These are phyloP conservation scores for Umbellularia californica DNA, from an alignment of 164 flowering plant genomes.

Conservation along the genomic window DNA sequence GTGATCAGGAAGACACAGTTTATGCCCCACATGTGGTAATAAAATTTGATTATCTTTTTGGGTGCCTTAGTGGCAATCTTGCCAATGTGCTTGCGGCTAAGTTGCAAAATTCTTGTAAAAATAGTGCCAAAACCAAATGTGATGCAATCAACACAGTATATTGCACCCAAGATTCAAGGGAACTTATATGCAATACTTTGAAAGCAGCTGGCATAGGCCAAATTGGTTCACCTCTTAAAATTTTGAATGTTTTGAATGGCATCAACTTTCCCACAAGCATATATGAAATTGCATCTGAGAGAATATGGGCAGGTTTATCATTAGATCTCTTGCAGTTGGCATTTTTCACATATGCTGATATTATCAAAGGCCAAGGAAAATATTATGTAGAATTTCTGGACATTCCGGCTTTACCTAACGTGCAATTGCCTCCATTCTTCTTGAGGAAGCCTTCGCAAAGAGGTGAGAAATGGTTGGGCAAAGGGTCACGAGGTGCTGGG, in stretches of 20 bases:
- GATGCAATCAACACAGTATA: neutral
- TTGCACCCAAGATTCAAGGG: conserved; percentile 23
- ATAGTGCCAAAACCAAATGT: neutral
- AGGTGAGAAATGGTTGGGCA: conserved; percentile 47
- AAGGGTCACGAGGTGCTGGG: conserved; percentile 24
- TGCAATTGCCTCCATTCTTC: conserved; percentile 58
- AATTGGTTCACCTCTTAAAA: conserved; percentile 23
- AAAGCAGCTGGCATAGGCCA: conserved; percentile 35
- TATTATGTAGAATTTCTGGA: conserved; percentile 40
- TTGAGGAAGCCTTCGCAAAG: conserved; percentile 44
- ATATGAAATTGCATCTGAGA: conserved; percentile 52
- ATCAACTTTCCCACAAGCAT: conserved; percentile 49
- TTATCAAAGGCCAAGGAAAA: conserved; percentile 24
- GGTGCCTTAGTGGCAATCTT: conserved; percentile 39
- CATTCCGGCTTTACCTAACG: conserved; percentile 38
- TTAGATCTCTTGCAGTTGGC: conserved; percentile 42
- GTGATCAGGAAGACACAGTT: conserved; percentile 34
- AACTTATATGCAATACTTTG: conserved; percentile 36
- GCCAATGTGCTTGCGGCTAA: conserved; percentile 21
- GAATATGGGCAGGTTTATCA: conserved; percentile 54
- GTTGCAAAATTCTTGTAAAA: conserved; percentile 7
- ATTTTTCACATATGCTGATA: conserved; percentile 44
- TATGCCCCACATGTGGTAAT: conserved; percentile 34
- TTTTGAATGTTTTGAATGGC: conserved; percentile 31
- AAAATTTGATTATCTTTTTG: conserved; percentile 40